phyloP scores from a whole-genome alignment of 768 basidiomycete genomes.

The Suillus subluteus region DNA sequence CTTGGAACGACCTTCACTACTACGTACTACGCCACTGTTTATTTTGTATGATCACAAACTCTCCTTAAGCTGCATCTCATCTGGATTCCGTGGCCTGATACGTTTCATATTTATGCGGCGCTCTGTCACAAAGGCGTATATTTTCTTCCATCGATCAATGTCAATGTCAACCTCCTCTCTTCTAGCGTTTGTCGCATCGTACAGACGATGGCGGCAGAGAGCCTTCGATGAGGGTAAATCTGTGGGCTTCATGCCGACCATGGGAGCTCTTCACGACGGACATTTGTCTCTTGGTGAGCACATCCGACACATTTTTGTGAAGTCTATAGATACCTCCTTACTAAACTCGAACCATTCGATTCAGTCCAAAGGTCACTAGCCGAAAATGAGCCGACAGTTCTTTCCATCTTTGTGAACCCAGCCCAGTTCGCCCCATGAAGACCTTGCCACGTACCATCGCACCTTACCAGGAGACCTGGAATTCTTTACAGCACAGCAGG shows the following conservation, averaged over 20 bases:
- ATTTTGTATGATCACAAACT: too few relatives aligned
- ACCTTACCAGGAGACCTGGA: slow-evolving; percentile 79
- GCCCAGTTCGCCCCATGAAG: slow-evolving; percentile 98
- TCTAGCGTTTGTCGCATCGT: slow-evolving; percentile 62
- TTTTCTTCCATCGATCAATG: neutral
- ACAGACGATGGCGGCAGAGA: slow-evolving; percentile 73
- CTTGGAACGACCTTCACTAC: too few relatives aligned
- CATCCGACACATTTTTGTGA: slow-evolving; percentile 24
- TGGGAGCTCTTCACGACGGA: slow-evolving; percentile 96
- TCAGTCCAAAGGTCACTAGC: slow-evolving; percentile 77
- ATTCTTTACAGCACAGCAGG: slow-evolving; percentile 48
- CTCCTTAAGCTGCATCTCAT: neutral
- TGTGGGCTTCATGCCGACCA: slow-evolving; percentile 96
- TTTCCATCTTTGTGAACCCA: slow-evolving; percentile 98
- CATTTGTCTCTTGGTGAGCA: slow-evolving; percentile 85
- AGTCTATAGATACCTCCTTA: slow-evolving; percentile 8
- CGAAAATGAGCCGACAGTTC: slow-evolving; percentile 83
- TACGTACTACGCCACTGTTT: too few relatives aligned
- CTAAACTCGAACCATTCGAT: neutral
- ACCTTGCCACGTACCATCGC: slow-evolving; percentile 88
- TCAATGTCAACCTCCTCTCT: slow-evolving; percentile 29
- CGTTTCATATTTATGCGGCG: slow-evolving; percentile 17
- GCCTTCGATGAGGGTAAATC: slow-evolving; percentile 61
- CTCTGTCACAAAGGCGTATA: slow-evolving; percentile 8
- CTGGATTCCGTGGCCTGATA: neutral